Percentiles rank a stretch among this genome's conserved stretches.
Conservation (phyloP, 805 yeast genomes). For the Allodekkera sacchari region DNA sequence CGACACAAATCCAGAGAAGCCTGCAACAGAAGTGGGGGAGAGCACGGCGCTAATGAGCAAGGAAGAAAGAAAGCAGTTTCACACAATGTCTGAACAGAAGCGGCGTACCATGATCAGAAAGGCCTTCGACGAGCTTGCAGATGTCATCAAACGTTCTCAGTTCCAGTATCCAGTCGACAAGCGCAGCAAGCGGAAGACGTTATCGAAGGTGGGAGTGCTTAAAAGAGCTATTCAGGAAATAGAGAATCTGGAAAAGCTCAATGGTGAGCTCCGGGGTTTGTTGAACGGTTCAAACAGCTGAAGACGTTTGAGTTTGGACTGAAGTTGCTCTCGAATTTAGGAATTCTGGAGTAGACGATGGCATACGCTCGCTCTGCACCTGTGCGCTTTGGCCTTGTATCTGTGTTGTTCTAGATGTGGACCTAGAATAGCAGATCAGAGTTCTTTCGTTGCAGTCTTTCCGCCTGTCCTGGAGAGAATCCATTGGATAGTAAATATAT, state of each 20-base stretch:
- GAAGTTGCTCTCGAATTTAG: no score
- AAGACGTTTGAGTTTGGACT: no score
- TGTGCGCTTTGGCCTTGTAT: no score
- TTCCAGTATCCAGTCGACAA: conserved; percentile 7
- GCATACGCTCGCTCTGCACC: no score
- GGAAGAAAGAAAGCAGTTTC: conserved; percentile 28
- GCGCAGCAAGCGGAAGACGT: conserved; percentile 10
- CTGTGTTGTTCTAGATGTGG: no score
- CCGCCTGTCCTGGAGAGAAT: no score
- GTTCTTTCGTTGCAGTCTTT: no score
- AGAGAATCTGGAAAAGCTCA: conserved; percentile 14
- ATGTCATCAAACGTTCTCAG: conserved; percentile 11
- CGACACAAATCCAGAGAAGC: not conserved
- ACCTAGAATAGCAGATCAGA: no score
- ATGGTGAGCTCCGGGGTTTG: conserved; percentile 5
- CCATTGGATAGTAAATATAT: no score
- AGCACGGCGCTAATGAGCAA: conserved; percentile 16
- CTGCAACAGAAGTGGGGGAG: not conserved
- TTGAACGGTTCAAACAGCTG: no score
- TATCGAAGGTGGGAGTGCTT: conserved; percentile 20
- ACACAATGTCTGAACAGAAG: conserved; percentile 30
- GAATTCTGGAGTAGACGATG: no score
- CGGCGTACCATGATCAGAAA: conserved; percentile 28
- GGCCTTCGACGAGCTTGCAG: conserved; percentile 27
- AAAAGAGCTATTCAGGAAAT: conserved; percentile 21